Conservation (phyloP, 805 yeast genomes). For the Kodamaea sagamina region DNA sequence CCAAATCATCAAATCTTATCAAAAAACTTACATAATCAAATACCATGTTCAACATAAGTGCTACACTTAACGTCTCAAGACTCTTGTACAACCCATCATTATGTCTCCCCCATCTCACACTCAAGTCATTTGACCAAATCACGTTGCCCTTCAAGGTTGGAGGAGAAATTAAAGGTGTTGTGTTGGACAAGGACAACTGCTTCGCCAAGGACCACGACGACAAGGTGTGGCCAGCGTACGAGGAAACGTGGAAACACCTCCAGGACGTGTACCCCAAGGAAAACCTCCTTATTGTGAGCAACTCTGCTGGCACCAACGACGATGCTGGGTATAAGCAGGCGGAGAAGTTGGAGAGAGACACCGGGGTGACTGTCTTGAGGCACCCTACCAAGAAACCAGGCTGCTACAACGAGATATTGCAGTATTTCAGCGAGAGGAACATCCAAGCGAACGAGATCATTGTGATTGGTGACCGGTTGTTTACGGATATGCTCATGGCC, state of each 20-base stretch:
- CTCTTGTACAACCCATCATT: slow-evolving; percentile 64
- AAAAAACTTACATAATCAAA: neutral
- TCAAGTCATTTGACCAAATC: slow-evolving; percentile 59
- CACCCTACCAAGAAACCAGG: slow-evolving; percentile 84
- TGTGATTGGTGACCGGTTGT: slow-evolving; percentile 85
- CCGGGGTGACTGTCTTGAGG: slow-evolving; percentile 69
- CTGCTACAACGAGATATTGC: slow-evolving; percentile 66
- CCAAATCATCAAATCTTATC: no score
- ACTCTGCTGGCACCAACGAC: slow-evolving; percentile 89
- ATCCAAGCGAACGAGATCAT: slow-evolving; percentile 66
- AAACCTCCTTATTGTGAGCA: slow-evolving; percentile 74
- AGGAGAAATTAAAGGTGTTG: slow-evolving; percentile 64
- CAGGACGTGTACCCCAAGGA: slow-evolving; percentile 61
- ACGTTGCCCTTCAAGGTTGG: slow-evolving; percentile 51
- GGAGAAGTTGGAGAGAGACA: slow-evolving; percentile 53
- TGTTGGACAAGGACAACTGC: slow-evolving; percentile 93
- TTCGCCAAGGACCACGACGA: slow-evolving; percentile 83
- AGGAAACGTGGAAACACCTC: slow-evolving; percentile 54
- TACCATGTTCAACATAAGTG: slow-evolving; percentile 67
- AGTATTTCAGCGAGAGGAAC: slow-evolving; percentile 53
- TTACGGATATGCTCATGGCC: slow-evolving; percentile 93
- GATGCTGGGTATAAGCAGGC: slow-evolving; percentile 68
- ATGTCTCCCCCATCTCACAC: slow-evolving; percentile 63
- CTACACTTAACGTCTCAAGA: slow-evolving; percentile 66
- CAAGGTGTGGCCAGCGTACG: slow-evolving; percentile 75